Conservation (phyloP, 345 rosid genomes). For the Chamaenerion angustifolium region DNA sequence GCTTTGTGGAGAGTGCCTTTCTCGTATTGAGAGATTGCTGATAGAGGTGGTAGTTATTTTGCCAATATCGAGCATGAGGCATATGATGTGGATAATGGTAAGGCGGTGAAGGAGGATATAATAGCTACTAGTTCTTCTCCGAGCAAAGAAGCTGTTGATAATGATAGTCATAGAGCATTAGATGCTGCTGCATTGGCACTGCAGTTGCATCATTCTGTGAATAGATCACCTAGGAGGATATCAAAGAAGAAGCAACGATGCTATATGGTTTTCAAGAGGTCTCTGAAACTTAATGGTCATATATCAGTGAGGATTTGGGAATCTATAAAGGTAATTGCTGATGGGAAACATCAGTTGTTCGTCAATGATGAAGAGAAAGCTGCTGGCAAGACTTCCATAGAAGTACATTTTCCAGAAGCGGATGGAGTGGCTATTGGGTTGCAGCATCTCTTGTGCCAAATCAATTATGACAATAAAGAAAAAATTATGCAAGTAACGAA, state of each 20-base stretch:
- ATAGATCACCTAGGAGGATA: constrained; percentile 20
- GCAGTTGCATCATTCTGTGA: too few relatives aligned
- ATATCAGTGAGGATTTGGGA: background rate
- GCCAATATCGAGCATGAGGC: background rate
- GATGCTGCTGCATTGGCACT: constrained; percentile 22
- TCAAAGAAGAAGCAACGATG: constrained; percentile 9
- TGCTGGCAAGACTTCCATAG: background rate
- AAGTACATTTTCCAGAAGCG: too few relatives aligned
- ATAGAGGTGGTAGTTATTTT: constrained; percentile 10
- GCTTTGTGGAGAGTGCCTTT: too few relatives aligned
- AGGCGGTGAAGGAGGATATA: constrained; percentile 12
- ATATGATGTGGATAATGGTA: constrained; percentile 9
- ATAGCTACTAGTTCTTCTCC: constrained; percentile 3
- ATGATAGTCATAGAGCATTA: constrained; percentile 4
- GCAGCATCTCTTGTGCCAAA: too few relatives aligned
- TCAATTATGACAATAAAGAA: too few relatives aligned
- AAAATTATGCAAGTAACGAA: too few relatives aligned
- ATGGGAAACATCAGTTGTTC: constrained; percentile 3
- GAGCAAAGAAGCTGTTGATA: background rate
- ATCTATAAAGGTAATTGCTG: background rate
- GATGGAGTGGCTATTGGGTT: too few relatives aligned
- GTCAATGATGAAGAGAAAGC: background rate
- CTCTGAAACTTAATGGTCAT: background rate
- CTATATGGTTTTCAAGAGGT: constrained; percentile 3
- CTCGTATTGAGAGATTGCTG: constrained; percentile 15